Evolutionary conservation across 768 basidiomycete species (phyloP).

Genomic region (Leucogyrophana mollusca): DNA sequence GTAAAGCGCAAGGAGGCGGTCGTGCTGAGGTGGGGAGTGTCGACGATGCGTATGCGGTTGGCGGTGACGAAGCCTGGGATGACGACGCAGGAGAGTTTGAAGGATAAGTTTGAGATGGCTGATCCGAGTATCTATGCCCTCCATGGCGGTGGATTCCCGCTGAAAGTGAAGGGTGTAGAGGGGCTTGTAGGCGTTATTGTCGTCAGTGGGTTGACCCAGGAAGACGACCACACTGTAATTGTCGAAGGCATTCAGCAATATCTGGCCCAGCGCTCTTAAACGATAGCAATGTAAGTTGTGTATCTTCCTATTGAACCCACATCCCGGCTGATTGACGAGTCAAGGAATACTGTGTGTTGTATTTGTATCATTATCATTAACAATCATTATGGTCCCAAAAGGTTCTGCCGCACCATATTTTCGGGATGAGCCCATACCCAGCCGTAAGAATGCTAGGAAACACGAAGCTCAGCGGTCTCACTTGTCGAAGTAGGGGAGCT

Average conservation of each 20-base stretch:
- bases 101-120: slow-evolving; percentile 20
- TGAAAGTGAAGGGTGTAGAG: slow-evolving; percentile 32
- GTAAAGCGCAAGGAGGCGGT: slow-evolving; percentile 32
- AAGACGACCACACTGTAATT: slow-evolving; percentile 30
- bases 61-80: slow-evolving; percentile 1
- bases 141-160: slow-evolving; percentile 33
- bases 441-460: no score
- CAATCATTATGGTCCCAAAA: no score
- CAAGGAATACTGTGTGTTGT: no score
- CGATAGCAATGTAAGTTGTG: neutral
- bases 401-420: no score
- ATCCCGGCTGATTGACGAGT: neutral
- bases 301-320: neutral
- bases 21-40: slow-evolving; percentile 30
- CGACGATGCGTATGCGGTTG: slow-evolving; percentile 22
- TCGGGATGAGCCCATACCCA: no score
- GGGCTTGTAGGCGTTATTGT: slow-evolving; percentile 34
- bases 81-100: slow-evolving; percentile 9
- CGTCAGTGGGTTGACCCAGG: slow-evolving; percentile 30
- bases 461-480: no score
- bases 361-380: no score
- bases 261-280: slow-evolving; percentile 10
- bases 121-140: slow-evolving; percentile 28
- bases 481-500: no score
- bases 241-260: slow-evolving; percentile 27